Evolutionary conservation across 495 filamentous ascomycete genomes (phyloP).

Genomic region (Parathielavia appendiculata): DNA sequence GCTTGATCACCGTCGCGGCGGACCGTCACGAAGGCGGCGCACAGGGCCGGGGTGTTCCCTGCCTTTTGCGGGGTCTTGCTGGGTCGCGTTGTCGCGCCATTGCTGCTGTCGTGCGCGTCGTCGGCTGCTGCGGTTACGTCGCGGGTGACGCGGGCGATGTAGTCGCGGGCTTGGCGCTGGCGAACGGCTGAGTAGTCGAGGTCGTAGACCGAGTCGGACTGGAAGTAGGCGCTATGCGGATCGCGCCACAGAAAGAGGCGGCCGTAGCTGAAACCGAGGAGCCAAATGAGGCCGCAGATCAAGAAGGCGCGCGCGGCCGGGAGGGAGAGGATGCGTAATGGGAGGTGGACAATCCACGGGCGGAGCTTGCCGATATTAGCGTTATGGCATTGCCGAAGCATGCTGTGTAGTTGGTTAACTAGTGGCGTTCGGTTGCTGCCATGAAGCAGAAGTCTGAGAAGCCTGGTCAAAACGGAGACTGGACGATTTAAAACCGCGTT

Average conservation of each 20-base stretch:
- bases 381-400: not conserved
- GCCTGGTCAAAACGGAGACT: too few species aligned
- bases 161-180: constrained; percentile 30
- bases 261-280: constrained; percentile 12
- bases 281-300: constrained; percentile 6
- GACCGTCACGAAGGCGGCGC: constrained; percentile 36
- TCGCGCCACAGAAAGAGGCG: constrained; percentile 35
- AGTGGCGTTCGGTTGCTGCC: not conserved
- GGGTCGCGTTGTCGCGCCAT: constrained; percentile 4
- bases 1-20: constrained; percentile 27
- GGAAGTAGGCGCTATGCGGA: constrained; percentile 40
- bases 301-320: constrained; percentile 8
- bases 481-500: too few species aligned
- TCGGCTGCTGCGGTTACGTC: constrained; percentile 2
- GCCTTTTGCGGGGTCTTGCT: constrained; percentile 22
- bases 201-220: constrained; percentile 34
- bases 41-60: constrained; percentile 28
- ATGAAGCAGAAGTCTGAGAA: too few species aligned
- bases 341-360: not conserved
- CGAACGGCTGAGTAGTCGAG: constrained; percentile 36
- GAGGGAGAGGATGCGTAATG: not conserved
- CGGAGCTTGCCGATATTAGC: not conserved
- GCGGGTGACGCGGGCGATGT: constrained; percentile 21
- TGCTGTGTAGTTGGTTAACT: not conserved
- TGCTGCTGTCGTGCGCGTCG: constrained; percentile 15